Conservation (phyloP, 2,329 filamentous ascomycete genomes). For the Hysterium pulicare region DNA sequence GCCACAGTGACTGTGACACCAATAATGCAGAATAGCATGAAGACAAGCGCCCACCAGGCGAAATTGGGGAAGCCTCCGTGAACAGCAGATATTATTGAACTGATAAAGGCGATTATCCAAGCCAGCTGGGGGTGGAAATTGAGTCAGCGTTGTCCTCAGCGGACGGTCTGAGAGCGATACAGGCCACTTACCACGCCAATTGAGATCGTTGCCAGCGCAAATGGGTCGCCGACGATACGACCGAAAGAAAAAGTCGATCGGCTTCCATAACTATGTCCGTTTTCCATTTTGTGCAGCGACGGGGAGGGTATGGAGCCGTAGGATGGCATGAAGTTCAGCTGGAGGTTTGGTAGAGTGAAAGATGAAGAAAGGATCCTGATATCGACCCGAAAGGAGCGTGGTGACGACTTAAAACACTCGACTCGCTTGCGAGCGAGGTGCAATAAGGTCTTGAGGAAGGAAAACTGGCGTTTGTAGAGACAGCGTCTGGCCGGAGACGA, state of each 20-base stretch:
- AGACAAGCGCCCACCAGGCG: slow-evolving; percentile 87
- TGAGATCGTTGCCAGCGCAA: slow-evolving; percentile 89
- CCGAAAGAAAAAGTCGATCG: slow-evolving; percentile 64
- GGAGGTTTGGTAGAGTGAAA: slow-evolving; percentile 2
- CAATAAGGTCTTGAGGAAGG: slow-evolving; percentile 5
- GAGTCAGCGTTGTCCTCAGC: slow-evolving; percentile 14
- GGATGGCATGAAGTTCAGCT: slow-evolving; percentile 59
- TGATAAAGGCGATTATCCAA: slow-evolving; percentile 90
- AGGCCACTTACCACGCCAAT: slow-evolving; percentile 75
- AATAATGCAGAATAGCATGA: slow-evolving; percentile 77
- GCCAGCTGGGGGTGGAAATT: slow-evolving; percentile 63
- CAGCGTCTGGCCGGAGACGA: slow-evolving; percentile 20
- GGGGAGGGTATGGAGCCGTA: slow-evolving; percentile 72
- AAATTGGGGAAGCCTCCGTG: slow-evolving; percentile 70
- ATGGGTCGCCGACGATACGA: slow-evolving; percentile 94
- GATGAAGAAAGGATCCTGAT: slow-evolving; percentile 1
- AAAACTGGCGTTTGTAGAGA: not conserved
- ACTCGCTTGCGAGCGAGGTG: slow-evolving; percentile 12
- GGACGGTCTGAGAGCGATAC: slow-evolving; percentile 2
- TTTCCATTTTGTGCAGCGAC: slow-evolving; percentile 78
- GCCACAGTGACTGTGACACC: slow-evolving; percentile 80
- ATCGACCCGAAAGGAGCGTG: slow-evolving; percentile 12
- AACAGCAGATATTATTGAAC: slow-evolving; percentile 70
- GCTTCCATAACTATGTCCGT: slow-evolving; percentile 49
- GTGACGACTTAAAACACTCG: slow-evolving; percentile 11